Conservation (phyloP, 148 eudicot species). For the Chenopodium quinoa region DNA sequence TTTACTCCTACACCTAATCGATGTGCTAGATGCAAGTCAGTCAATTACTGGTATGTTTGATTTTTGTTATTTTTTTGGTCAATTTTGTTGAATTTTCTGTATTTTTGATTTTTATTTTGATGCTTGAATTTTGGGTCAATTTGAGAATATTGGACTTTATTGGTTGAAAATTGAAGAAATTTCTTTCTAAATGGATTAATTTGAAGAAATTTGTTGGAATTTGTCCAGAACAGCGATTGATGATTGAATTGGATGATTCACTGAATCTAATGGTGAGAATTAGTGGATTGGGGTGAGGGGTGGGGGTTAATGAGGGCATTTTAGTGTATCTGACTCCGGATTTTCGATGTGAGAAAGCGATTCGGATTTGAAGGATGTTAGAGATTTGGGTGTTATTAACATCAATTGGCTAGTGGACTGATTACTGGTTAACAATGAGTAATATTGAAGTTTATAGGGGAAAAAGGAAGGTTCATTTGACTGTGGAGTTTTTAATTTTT, state of each 20-base stretch:
- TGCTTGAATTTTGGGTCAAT: constrained; percentile 1
- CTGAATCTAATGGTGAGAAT: neutral
- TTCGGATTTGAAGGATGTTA: neutral
- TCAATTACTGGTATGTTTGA: constrained; percentile 65
- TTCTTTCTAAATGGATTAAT: neutral
- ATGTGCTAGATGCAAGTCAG: constrained; percentile 70
- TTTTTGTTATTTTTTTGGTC: neutral
- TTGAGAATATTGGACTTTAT: neutral
- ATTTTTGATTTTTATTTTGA: neutral
- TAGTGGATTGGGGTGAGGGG: neutral
- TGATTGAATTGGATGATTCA: neutral
- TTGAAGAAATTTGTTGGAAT: neutral
- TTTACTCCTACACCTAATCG: constrained; percentile 49
- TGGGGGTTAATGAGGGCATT: neutral
- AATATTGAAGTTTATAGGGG: neutral
- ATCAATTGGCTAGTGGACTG: neutral
- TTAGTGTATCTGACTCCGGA: neutral
- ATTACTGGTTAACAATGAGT: neutral
- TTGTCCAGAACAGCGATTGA: neutral
- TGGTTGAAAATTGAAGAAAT: neutral
- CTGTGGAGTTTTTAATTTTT: neutral
- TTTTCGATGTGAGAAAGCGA: neutral
- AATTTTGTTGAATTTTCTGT: neutral
- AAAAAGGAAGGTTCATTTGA: neutral
- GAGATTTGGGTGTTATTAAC: neutral